Percentiles rank a stretch among this genome's conserved stretches.
Conservation (phyloP, 805 yeast genomes). For the Candida quercuum region DNA sequence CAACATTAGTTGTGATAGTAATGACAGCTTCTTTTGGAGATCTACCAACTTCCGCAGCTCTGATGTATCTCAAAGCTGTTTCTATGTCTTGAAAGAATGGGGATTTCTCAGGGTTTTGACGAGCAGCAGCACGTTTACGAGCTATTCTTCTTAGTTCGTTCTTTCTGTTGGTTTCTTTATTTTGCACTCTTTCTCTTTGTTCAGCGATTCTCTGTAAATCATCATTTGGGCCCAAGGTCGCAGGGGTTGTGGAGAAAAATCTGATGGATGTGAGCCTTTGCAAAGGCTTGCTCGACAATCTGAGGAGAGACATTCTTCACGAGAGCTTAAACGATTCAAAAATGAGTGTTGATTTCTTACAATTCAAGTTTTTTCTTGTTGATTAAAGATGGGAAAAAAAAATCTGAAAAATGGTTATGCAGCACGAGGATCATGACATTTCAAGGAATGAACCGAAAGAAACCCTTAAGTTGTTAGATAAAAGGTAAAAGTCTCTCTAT, state of each 20-base stretch:
- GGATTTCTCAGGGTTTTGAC: constrained; percentile 36
- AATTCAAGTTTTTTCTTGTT: too few relatives aligned
- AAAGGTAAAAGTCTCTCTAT: too few relatives aligned
- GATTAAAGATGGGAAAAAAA: too few relatives aligned
- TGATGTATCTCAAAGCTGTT: constrained; percentile 66
- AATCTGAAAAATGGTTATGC: too few relatives aligned
- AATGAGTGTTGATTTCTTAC: too few relatives aligned
- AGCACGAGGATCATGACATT: too few relatives aligned
- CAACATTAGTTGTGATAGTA: constrained; percentile 55
- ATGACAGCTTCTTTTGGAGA: constrained; percentile 67
- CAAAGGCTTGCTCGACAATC: neutral
- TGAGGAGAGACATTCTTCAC: constrained; percentile 2
- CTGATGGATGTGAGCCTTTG: constrained; percentile 5
- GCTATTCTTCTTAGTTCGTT: constrained; percentile 32
- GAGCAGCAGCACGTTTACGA: constrained; percentile 33
- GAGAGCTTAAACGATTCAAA: neutral
- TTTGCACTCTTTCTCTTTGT: constrained; percentile 23
- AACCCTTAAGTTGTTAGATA: too few relatives aligned
- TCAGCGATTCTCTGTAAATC: constrained; percentile 23
- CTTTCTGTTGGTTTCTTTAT: constrained; percentile 24
- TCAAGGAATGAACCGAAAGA: too few relatives aligned
- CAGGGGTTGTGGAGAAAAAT: constrained; percentile 10
- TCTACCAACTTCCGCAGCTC: constrained; percentile 91
- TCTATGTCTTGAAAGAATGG: constrained; percentile 72
- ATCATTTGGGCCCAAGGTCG: constrained; percentile 20